Conservation (phyloP, 2,329 filamentous ascomycete genomes). For the Alternaria brassicae region DNA sequence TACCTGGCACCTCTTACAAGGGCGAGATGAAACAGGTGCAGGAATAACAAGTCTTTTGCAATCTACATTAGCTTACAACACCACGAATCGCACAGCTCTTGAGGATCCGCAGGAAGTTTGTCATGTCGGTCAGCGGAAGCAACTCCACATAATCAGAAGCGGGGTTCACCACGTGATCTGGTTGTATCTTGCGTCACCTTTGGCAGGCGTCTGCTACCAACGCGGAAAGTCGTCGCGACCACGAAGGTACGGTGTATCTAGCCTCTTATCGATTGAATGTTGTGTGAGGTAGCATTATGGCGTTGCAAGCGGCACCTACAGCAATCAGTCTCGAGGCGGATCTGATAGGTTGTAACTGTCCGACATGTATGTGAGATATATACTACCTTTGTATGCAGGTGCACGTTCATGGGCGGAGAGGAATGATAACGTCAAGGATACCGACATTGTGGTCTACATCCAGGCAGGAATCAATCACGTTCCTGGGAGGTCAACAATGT, state of each 20-base stretch:
- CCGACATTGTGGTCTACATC: constrained; percentile 64
- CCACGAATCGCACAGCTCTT: neutral
- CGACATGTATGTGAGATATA: neutral
- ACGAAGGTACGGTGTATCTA: constrained; percentile 22
- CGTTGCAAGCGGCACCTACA: too few relatives aligned
- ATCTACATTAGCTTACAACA: too few relatives aligned
- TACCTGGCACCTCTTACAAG: too few relatives aligned
- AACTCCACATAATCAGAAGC: constrained; percentile 1
- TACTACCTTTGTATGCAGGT: constrained; percentile 54
- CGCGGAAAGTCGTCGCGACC: constrained; percentile 37
- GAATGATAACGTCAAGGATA: constrained; percentile 62
- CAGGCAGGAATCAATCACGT: constrained; percentile 67
- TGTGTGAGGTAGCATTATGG: constrained; percentile 12
- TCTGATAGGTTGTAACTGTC: constrained; percentile 34
- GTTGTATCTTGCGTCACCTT: neutral
- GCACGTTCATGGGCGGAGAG: constrained; percentile 59
- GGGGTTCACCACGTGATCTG: constrained; percentile 24
- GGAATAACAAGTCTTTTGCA: too few relatives aligned
- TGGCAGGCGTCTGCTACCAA: constrained; percentile 21
- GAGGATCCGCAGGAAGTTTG: neutral
- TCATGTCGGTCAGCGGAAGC: neutral
- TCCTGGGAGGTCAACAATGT: constrained; percentile 55
- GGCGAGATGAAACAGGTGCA: too few relatives aligned
- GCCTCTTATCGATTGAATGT: constrained; percentile 29
- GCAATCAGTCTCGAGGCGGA: too few relatives aligned